Conservation (phyloP, 805 yeast species). For the Suhomyces sp. region DNA sequence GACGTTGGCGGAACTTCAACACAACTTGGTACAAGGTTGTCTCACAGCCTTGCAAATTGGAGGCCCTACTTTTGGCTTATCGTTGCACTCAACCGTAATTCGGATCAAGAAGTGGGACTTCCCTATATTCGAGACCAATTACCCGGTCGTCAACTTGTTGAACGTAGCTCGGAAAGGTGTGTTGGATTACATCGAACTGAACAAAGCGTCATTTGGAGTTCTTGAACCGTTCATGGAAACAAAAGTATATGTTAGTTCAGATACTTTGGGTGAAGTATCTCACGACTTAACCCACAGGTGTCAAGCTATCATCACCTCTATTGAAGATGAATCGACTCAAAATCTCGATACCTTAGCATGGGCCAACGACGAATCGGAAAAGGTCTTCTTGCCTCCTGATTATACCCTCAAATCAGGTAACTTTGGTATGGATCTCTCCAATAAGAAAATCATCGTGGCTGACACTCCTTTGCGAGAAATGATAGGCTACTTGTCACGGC, state of each 20-base stretch:
- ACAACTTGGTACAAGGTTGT: slow-evolving; percentile 56
- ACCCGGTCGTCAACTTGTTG: slow-evolving; percentile 32
- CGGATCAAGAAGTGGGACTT: slow-evolving; percentile 51
- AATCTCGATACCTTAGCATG: slow-evolving; percentile 38
- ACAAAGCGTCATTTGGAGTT: slow-evolving; percentile 42
- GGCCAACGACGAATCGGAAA: slow-evolving; percentile 56
- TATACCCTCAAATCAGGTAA: slow-evolving; percentile 45
- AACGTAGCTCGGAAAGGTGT: slow-evolving; percentile 43
- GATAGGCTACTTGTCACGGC: slow-evolving; percentile 79
- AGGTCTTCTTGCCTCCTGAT: slow-evolving; percentile 74
- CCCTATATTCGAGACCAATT: slow-evolving; percentile 47
- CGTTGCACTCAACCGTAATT: slow-evolving; percentile 60
- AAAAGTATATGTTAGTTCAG: slow-evolving; percentile 61
- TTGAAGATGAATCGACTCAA: slow-evolving; percentile 59
- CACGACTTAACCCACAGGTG: slow-evolving; percentile 81
- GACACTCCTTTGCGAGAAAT: slow-evolving; percentile 82
- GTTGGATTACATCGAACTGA: slow-evolving; percentile 19
- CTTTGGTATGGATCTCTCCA: slow-evolving; percentile 19
- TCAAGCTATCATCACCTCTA: slow-evolving; percentile 66
- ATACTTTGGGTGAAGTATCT: slow-evolving; percentile 75
- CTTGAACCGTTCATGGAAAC: slow-evolving; percentile 90
- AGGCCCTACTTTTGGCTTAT: slow-evolving; percentile 55
- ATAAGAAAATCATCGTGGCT: slow-evolving; percentile 65
- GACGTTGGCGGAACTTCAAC: slow-evolving; percentile 49
- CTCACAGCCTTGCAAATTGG: slow-evolving; percentile 64